These are phyloP conservation scores for Desmodesmus armatus DNA, from an alignment of 139 green algal species.

Conservation along the genomic window DNA sequence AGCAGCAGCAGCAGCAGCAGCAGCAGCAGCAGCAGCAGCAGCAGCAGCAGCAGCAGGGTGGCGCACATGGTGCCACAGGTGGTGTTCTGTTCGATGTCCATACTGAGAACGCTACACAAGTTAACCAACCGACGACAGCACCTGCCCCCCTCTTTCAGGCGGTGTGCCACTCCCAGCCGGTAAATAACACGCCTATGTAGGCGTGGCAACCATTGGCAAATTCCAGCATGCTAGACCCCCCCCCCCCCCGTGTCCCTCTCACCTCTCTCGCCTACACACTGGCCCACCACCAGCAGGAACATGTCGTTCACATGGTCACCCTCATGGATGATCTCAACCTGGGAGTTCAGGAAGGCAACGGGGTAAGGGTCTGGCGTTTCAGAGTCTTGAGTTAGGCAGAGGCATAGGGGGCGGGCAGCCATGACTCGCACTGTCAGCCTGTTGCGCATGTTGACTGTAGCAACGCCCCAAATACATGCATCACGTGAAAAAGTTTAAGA, in stretches of 20 bases:
- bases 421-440: background rate
- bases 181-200: no score
- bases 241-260: no score
- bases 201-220: no score
- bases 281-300: constrained; percentile 57
- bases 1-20: background rate
- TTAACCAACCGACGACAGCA: no score
- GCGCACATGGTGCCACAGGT: no score
- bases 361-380: background rate
- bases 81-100: no score
- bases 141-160: no score
- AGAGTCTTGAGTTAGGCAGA: no score
- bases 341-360: background rate
- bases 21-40: background rate
- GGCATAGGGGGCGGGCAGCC: no score
- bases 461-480: background rate
- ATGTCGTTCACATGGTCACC: constrained; percentile 69
- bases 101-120: no score
- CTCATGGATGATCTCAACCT: constrained; percentile 61
- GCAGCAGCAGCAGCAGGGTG: background rate
- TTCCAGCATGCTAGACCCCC: no score
- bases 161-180: no score
- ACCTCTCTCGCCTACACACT: background rate
- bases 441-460: background rate
- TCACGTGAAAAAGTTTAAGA: background rate